Conservation (phyloP, 106 monocot species). For the Dendrobium catenatum region DNA sequence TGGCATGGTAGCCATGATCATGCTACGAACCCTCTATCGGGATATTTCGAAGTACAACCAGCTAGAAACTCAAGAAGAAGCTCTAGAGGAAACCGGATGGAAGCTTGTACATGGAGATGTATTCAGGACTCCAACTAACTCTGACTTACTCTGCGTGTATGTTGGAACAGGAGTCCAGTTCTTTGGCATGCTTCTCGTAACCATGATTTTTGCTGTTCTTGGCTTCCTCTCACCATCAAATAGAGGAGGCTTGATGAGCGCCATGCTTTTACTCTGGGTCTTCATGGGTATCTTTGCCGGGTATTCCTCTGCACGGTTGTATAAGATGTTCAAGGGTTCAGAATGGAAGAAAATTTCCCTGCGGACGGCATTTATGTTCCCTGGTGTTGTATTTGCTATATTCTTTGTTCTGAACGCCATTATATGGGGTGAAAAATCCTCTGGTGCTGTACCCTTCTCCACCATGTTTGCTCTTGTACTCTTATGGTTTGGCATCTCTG, state of each 20-base stretch:
- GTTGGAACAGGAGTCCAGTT: constrained; percentile 96
- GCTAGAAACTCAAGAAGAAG: constrained; percentile 94
- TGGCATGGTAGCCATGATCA: constrained; percentile 99
- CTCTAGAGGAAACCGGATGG: constrained; percentile 98
- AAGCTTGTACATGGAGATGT: constrained; percentile 97
- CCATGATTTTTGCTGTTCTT: constrained; percentile 87
- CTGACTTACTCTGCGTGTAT: constrained; percentile 86
- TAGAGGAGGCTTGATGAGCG: constrained; percentile 92
- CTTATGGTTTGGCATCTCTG: constrained; percentile 96
- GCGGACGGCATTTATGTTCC: constrained; percentile 74
- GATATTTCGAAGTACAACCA: constrained; percentile 98
- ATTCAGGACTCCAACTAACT: constrained; percentile 74
- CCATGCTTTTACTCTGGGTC: constrained; percentile 93
- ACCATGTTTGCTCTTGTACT: constrained; percentile 95
- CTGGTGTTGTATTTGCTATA: constrained; percentile 50
- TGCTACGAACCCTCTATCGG: constrained; percentile 81
- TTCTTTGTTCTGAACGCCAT: constrained; percentile 87
- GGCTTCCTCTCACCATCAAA: constrained; percentile 98
- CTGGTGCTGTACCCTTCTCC: constrained; percentile 92
- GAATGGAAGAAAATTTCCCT: constrained; percentile 86
- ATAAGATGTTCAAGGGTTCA: constrained; percentile 84
- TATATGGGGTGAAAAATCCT: constrained; percentile 95
- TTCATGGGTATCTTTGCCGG: constrained; percentile 96
- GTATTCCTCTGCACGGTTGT: constrained; percentile 76
- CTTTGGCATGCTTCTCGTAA: constrained; percentile 89